Evolutionary conservation across 192 early-diverging fungal genomes (phyloP).

Genomic region (Tieghemiomyces parasiticus): DNA sequence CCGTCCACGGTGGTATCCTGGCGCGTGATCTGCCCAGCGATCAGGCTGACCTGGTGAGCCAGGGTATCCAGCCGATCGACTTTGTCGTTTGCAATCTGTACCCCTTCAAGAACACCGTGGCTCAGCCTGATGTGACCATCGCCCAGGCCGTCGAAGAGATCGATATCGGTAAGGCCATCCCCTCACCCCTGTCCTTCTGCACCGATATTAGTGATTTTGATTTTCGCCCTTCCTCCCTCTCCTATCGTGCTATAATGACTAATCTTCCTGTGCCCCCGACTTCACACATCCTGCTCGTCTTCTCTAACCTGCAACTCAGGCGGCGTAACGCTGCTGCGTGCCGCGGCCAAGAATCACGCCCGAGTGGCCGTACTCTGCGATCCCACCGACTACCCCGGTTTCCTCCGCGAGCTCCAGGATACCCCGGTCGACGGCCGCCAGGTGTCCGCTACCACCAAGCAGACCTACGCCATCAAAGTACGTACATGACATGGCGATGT

Average conservation of each 20-base stretch:
- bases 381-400: slow-evolving; percentile 72
- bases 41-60: slow-evolving; percentile 69
- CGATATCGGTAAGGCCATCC: too few relatives aligned
- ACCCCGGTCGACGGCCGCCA: slow-evolving; percentile 20
- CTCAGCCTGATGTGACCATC: slow-evolving; percentile 77
- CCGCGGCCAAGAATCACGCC: slow-evolving; percentile 98
- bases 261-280: too few relatives aligned
- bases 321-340: slow-evolving; percentile 93
- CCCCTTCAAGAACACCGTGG: slow-evolving; percentile 91
- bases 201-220: too few relatives aligned
- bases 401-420: slow-evolving; percentile 58
- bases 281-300: too few relatives aligned
- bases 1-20: slow-evolving; percentile 94
- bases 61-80: slow-evolving; percentile 86
- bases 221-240: too few relatives aligned
- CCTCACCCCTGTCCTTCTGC: too few relatives aligned
- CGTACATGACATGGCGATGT: too few relatives aligned
- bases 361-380: slow-evolving; percentile 87
- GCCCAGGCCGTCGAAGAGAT: slow-evolving; percentile 94
- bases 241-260: too few relatives aligned
- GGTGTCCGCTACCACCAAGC: slow-evolving; percentile 54
- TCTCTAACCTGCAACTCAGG: too few relatives aligned
- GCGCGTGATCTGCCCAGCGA: slow-evolving; percentile 76
- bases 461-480: slow-evolving; percentile 79
- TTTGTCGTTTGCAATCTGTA: slow-evolving; percentile 97